A percentile compares a stretch with the other conserved stretches of the same genome.
Conservation (phyloP, 192 early-diverging fungal genomes). For the Coemansia sp. region DNA sequence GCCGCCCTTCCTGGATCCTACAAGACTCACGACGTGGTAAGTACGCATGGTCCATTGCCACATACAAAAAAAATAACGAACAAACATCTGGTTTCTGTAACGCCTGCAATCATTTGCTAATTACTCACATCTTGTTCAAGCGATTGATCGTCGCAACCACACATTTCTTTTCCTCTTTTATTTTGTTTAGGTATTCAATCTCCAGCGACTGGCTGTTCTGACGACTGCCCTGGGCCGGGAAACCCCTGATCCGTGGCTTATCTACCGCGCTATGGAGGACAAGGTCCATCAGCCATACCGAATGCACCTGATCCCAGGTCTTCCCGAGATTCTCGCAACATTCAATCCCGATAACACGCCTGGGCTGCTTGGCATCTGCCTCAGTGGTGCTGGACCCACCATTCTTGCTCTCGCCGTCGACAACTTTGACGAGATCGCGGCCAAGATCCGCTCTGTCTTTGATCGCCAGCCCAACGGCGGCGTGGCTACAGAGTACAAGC, state of each 20-base stretch:
- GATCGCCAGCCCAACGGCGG: slow-evolving; percentile 39
- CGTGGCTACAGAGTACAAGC: slow-evolving; percentile 42
- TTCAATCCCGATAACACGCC: slow-evolving; percentile 72
- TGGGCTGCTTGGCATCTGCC: slow-evolving; percentile 88
- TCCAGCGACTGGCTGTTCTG: slow-evolving; percentile 93
- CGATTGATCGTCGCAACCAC: background rate
- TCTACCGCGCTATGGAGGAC: slow-evolving; percentile 94
- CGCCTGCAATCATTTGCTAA: background rate
- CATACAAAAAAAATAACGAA: too few species aligned
- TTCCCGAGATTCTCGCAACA: slow-evolving; percentile 78
- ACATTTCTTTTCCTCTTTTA: background rate
- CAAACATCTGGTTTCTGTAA: slow-evolving; percentile 5
- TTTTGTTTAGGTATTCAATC: slow-evolving; percentile 66
- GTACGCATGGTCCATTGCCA: background rate
- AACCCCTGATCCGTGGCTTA: slow-evolving; percentile 71
- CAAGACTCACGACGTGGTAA: slow-evolving; percentile 77
- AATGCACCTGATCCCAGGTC: slow-evolving; percentile 89
- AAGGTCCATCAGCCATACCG: slow-evolving; percentile 96
- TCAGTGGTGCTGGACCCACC: slow-evolving; percentile 96
- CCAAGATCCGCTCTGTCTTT: slow-evolving; percentile 38
- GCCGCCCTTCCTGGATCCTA: slow-evolving; percentile 80
- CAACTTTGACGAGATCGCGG: slow-evolving; percentile 85
- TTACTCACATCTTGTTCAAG: slow-evolving; percentile 1
- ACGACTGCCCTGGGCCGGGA: slow-evolving; percentile 74
- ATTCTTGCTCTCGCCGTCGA: slow-evolving; percentile 84